Evolutionary conservation across 2,329 filamentous ascomycete genomes (phyloP).

Genomic region (Microcyclospora tardicrescens): DNA sequence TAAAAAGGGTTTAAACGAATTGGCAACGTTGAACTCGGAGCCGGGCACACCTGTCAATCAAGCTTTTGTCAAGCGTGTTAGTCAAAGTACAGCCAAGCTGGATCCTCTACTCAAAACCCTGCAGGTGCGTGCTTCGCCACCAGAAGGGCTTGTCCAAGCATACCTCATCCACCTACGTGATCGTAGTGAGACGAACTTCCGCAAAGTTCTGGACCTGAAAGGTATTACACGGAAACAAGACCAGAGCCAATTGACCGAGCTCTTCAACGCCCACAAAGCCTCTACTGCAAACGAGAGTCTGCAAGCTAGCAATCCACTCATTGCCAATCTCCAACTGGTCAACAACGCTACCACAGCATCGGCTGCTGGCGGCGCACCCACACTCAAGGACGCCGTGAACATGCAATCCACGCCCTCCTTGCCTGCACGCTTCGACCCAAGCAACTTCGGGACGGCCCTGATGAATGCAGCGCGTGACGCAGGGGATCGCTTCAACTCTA

Average conservation of each 20-base stretch:
- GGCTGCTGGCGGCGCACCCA: slow-evolving; percentile 29
- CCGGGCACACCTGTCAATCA: slow-evolving; percentile 40
- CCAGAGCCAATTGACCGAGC: slow-evolving; percentile 67
- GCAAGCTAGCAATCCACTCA: slow-evolving; percentile 50
- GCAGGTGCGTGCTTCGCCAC: slow-evolving; percentile 80
- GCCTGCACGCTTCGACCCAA: slow-evolving; percentile 56
- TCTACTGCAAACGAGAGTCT: slow-evolving; percentile 55
- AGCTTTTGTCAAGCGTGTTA: slow-evolving; percentile 75
- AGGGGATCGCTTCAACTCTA: slow-evolving; percentile 49
- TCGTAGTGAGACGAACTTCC: slow-evolving; percentile 86
- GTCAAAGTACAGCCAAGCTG: slow-evolving; percentile 69
- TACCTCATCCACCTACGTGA: slow-evolving; percentile 96
- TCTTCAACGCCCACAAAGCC: slow-evolving; percentile 77
- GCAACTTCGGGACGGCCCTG: slow-evolving; percentile 72
- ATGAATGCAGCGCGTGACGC: slow-evolving; percentile 79
- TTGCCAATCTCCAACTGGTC: slow-evolving; percentile 49
- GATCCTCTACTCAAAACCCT: slow-evolving; percentile 92
- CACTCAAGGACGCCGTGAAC: slow-evolving; percentile 15
- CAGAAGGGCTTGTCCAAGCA: slow-evolving; percentile 88
- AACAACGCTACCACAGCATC: slow-evolving; percentile 25
- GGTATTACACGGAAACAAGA: slow-evolving; percentile 71
- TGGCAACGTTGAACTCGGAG: slow-evolving; percentile 50
- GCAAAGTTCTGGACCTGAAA: slow-evolving; percentile 90
- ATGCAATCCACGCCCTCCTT: slow-evolving; percentile 24
- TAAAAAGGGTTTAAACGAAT: slow-evolving; percentile 61